A percentile compares a stretch with the other conserved stretches of the same genome.
Evolutionary conservation across 441 rosid species (phyloP).

Genomic region (Erodium texanum): DNA sequence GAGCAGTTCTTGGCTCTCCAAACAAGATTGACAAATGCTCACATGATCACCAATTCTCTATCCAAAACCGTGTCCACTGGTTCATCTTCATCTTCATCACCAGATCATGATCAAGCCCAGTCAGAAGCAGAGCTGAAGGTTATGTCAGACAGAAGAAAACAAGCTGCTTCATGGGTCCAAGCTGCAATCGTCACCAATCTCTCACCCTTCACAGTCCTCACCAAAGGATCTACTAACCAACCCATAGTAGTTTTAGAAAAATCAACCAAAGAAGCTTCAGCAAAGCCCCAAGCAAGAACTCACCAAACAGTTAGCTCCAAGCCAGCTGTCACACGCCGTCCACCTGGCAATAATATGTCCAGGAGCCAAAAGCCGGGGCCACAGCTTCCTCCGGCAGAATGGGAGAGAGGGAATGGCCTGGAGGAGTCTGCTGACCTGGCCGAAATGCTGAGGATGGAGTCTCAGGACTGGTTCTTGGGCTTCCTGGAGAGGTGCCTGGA

Average conservation of each 20-base stretch:
- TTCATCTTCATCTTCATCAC: not conserved
- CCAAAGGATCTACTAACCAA: conserved; percentile 41
- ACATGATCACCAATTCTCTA: conserved; percentile 46
- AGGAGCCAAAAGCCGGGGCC: not conserved
- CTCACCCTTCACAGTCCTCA: conserved; percentile 63
- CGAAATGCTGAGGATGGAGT: not conserved
- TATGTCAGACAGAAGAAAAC: conserved; percentile 51
- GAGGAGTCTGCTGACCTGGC: conserved; percentile 45
- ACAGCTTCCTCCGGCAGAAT: not conserved
- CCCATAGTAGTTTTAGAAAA: conserved; percentile 55
- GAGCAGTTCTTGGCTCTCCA: conserved; percentile 83
- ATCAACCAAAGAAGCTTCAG: conserved; percentile 35
- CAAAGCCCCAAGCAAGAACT: conserved; percentile 31
- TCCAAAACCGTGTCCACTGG: conserved; percentile 33
- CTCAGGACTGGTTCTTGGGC: not conserved
- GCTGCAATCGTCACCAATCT: conserved; percentile 78
- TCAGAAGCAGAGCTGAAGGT: conserved; percentile 66
- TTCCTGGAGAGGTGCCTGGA: not conserved
- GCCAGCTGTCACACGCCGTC: not conserved
- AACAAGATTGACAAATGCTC: conserved; percentile 45
- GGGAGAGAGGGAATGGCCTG: conserved; percentile 24
- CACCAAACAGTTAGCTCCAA: not conserved
- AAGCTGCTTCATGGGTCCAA: conserved; percentile 80
- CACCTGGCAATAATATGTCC: not conserved
- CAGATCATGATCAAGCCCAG: conserved; percentile 17